Evolutionary conservation across 2,329 filamentous ascomycete species (phyloP), one percentile per base, ranked within the genome.

Genomic region (Penicillium sp.): DNA sequence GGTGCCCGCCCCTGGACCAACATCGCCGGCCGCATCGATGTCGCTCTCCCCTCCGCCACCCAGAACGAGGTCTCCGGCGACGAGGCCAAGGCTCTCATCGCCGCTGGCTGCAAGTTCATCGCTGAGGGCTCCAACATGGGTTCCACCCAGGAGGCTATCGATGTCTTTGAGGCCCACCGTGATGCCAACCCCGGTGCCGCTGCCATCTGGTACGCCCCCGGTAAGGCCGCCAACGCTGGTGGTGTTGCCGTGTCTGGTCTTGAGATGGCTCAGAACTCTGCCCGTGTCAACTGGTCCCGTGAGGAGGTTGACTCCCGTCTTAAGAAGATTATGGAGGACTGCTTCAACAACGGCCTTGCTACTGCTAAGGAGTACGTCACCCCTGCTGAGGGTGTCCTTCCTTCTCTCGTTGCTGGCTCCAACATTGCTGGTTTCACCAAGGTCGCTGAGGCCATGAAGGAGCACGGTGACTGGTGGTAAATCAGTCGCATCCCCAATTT

Each of bases 121-220:
- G 94, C 94, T 57, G 94, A 99, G 81, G 94, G 94, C 56, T 94
- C 89, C 79, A 97, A 97, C 86, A 97, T 99, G 94, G 94, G 94
- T 64, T 97, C 92, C 83, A 97, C 92, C 34, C 91, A 94, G 79
- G 92, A 90, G 65, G 93, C 93, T 66, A 97, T 99, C 70, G 90
- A 96, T 70, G 81, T 91, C 65, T 97, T 97, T 75, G 93, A 97
- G 84, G 81, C 87, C 70, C 85, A 92, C 67, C 86, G 82, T 69
- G 75, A 81, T 74, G 65, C 68, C 52, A 84, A 84, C 74, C 86
- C 91, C 81, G 86, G 85, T 64, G 77, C 78, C 51, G 74, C 79
- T 7, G 86, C 90, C 59, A 87, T 96, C 76, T 99, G 94, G 94
- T 97, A 97, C 78, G 94, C 90, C 19, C 93, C 93, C 50, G 93